These are phyloP conservation scores for Cercospora janseana DNA, from an alignment of 2,329 filamentous ascomycete species.

Conservation along the genomic window DNA sequence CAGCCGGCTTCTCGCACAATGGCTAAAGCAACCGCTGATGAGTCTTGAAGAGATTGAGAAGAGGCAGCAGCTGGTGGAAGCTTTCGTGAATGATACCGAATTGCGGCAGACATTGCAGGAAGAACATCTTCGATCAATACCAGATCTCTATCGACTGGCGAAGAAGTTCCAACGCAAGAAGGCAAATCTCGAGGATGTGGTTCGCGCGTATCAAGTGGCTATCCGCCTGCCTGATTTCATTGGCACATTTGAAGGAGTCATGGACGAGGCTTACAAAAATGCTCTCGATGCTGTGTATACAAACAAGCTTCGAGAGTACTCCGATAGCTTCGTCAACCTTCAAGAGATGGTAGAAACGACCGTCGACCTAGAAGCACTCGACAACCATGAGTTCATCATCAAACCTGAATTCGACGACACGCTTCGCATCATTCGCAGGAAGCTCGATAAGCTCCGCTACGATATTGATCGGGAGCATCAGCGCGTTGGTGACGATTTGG, in stretches of 20 bases:
- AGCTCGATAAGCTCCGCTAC: conserved; percentile 77
- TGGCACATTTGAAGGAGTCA: conserved; percentile 82
- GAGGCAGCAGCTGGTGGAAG: conserved; percentile 89
- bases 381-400: conserved; percentile 98
- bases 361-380: conserved; percentile 89
- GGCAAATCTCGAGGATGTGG: conserved; percentile 92
- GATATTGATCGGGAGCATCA: conserved; percentile 83
- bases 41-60: conserved; percentile 82
- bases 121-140: conserved; percentile 87
- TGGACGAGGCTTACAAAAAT: conserved; percentile 90
- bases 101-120: conserved; percentile 95
- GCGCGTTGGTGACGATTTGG: conserved; percentile 73
- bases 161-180: conserved; percentile 92
- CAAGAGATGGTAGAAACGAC: conserved; percentile 99
- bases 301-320: conserved; percentile 69
- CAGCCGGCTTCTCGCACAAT: conserved; percentile 85
- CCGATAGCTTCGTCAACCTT: conserved; percentile 76
- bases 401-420: conserved; percentile 96
- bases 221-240: conserved; percentile 90
- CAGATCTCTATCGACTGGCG: conserved; percentile 86
- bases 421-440: conserved; percentile 82
- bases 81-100: conserved; percentile 89
- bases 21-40: conserved; percentile 98
- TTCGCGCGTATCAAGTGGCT: conserved; percentile 89
- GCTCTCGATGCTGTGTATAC: conserved; percentile 87